Evolutionary conservation across 129 eudicot genomes (phyloP).

Genomic region (Helianthus annuus): DNA sequence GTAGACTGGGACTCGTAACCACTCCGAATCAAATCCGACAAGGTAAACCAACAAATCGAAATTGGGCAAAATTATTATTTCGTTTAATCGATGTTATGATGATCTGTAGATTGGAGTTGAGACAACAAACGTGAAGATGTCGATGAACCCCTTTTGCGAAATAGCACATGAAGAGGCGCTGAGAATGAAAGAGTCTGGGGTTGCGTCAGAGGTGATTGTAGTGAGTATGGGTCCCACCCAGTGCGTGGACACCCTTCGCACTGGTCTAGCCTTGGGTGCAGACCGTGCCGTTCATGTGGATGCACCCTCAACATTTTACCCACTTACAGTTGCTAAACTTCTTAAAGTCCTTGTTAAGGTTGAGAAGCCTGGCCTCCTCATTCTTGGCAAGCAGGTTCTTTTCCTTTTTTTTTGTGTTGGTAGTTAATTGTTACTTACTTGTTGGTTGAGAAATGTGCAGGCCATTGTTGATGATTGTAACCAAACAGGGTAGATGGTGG

Average conservation of each 20-base stretch:
- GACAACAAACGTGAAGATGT: conserved; percentile 92
- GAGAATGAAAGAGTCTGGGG: conserved; percentile 61
- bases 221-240: conserved; percentile 79
- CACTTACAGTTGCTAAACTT: conserved; percentile 77
- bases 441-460: conserved; percentile 25
- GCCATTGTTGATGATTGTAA: conserved; percentile 98
- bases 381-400: conserved; percentile 86
- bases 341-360: conserved; percentile 74
- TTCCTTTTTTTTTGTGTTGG: neutral
- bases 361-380: conserved; percentile 68
- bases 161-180: conserved; percentile 89
- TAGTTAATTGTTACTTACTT: too few relatives aligned
- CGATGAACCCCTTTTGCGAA: conserved; percentile 98
- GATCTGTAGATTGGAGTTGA: conserved; percentile 65
- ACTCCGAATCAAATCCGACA: conserved; percentile 84
- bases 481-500: conserved; percentile 97
- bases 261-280: conserved; percentile 95
- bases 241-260: conserved; percentile 80
- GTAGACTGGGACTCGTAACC: too few relatives aligned
- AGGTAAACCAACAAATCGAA: conserved; percentile 42
- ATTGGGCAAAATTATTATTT: too few relatives aligned
- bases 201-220: conserved; percentile 85
- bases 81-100: neutral
- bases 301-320: conserved; percentile 37
- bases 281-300: conserved; percentile 96